Percentiles rank a stretch among this genome's conserved stretches.
Evolutionary conservation across 495 filamentous ascomycete species (phyloP).

Genomic region (Lasiosphaeriaceae sp.): DNA sequence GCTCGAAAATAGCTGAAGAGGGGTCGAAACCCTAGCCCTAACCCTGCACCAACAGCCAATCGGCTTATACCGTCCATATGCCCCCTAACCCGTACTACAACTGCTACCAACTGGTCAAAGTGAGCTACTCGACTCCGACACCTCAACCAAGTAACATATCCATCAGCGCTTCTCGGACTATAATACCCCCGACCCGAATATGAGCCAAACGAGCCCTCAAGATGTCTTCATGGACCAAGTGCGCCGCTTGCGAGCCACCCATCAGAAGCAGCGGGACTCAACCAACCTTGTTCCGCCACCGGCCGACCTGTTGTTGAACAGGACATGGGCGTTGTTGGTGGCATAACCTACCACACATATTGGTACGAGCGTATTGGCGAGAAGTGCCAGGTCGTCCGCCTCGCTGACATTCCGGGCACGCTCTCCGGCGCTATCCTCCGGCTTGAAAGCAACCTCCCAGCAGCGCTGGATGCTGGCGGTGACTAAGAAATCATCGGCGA

Average conservation of each 20-base stretch:
- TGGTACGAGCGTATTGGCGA: slow-evolving; percentile 18
- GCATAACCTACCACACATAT: slow-evolving; percentile 11
- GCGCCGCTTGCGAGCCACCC: slow-evolving; percentile 11
- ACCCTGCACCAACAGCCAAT: no score
- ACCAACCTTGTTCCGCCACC: slow-evolving; percentile 17
- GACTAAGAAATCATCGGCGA: slow-evolving; percentile 4
- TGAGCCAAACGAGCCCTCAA: not conserved
- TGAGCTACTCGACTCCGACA: no score
- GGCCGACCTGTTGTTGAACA: slow-evolving; percentile 14
- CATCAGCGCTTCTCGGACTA: no score
- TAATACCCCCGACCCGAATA: not conserved
- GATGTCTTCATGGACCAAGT: slow-evolving; percentile 12
- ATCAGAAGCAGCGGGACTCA: slow-evolving; percentile 10
- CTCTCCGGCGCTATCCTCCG: slow-evolving; percentile 27
- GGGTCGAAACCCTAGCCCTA: no score
- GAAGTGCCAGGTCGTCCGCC: slow-evolving; percentile 17
- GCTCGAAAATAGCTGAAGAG: no score
- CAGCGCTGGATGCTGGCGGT: slow-evolving; percentile 13
- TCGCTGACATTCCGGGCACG: slow-evolving; percentile 19
- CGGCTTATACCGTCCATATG: no score
- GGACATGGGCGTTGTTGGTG: not conserved
- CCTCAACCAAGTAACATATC: no score
- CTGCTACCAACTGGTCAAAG: no score
- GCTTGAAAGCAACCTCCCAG: slow-evolving; percentile 20
- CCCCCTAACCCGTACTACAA: no score